Percentiles rank a stretch among this genome's conserved stretches.
phyloP scores from a whole-genome alignment of 2,329 filamentous ascomycete species.

The Lecanicillium sp. region DNA sequence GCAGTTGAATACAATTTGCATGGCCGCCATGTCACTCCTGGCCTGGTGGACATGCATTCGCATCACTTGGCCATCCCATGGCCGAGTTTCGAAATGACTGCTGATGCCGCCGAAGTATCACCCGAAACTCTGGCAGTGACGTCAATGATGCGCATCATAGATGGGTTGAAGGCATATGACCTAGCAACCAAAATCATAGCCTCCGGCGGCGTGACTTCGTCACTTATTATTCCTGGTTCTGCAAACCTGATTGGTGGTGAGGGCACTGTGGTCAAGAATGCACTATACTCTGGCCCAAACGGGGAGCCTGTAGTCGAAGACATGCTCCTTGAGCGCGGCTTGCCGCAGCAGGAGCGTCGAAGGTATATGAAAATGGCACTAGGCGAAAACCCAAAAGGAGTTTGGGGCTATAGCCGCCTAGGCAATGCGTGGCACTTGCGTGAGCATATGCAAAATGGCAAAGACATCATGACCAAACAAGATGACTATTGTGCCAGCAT shows the following conservation, averaged over 20 bases:
- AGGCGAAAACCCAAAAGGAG: conserved; percentile 33
- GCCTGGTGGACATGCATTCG: conserved; percentile 37
- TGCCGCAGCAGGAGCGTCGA: conserved; percentile 20
- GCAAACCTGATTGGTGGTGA: conserved; percentile 38
- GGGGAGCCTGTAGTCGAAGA: conserved; percentile 32
- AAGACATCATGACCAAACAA: conserved; percentile 25
- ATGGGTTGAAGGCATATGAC: conserved; percentile 32
- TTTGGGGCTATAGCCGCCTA: conserved; percentile 30
- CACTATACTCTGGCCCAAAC: conserved; percentile 21
- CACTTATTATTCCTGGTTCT: conserved; percentile 35
- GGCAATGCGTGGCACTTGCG: conserved; percentile 30
- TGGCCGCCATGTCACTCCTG: conserved; percentile 33
- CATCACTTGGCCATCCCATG: conserved; percentile 28
- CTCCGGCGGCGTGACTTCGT: conserved; percentile 35
- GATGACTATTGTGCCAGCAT: conserved; percentile 18
- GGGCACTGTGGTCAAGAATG: conserved; percentile 32
- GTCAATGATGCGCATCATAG: conserved; percentile 22
- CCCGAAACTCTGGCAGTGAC: conserved; percentile 24
- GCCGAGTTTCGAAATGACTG: conserved; percentile 21
- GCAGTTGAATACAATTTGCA: conserved; percentile 20
- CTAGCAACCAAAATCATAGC: conserved; percentile 26
- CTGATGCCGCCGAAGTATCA: conserved; percentile 29
- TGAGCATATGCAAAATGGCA: conserved; percentile 28
- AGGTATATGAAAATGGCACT: conserved; percentile 38
- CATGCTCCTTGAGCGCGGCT: conserved; percentile 30